A percentile compares a stretch with the other conserved stretches of the same genome.
phyloP scores from a whole-genome alignment of 768 basidiomycete species.

The Boletales sp. region DNA sequence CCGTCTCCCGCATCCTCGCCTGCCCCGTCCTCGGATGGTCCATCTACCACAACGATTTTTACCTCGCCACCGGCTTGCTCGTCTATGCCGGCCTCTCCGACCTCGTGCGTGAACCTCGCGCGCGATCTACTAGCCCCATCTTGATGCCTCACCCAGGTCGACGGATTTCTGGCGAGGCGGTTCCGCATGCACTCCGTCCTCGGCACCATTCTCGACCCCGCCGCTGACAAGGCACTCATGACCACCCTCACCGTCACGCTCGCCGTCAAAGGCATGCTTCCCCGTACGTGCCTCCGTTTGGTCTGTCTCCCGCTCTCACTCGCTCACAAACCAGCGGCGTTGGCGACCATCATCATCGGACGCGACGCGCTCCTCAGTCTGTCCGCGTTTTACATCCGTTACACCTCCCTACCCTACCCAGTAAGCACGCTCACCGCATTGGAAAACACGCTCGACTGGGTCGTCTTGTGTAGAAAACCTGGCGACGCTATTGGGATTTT shows the following conservation, averaged over 20 bases:
- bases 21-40: slow-evolving; percentile 93
- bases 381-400: slow-evolving; percentile 91
- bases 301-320: not conserved
- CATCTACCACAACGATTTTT: slow-evolving; percentile 77
- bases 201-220: slow-evolving; percentile 93
- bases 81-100: slow-evolving; percentile 93
- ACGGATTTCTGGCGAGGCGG: slow-evolving; percentile 85
- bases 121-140: too few relatives aligned
- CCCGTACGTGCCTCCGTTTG: slow-evolving; percentile 48
- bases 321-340: slow-evolving; percentile 53
- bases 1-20: slow-evolving; percentile 79
- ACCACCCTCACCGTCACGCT: slow-evolving; percentile 89
- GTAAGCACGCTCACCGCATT: slow-evolving; percentile 37
- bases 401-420: slow-evolving; percentile 82
- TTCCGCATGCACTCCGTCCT: slow-evolving; percentile 89
- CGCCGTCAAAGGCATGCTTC: slow-evolving; percentile 79
- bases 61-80: slow-evolving; percentile 76
- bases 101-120: slow-evolving; percentile 49
- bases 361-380: slow-evolving; percentile 83
- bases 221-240: slow-evolving; percentile 95
- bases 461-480: slow-evolving; percentile 69
- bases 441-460: not conserved
- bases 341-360: slow-evolving; percentile 84
- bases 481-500: slow-evolving; percentile 92
- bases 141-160: slow-evolving; percentile 51